Evolutionary conservation across 1,284 basidiomycete species (phyloP).

Genomic region (Dichomitus squalens): DNA sequence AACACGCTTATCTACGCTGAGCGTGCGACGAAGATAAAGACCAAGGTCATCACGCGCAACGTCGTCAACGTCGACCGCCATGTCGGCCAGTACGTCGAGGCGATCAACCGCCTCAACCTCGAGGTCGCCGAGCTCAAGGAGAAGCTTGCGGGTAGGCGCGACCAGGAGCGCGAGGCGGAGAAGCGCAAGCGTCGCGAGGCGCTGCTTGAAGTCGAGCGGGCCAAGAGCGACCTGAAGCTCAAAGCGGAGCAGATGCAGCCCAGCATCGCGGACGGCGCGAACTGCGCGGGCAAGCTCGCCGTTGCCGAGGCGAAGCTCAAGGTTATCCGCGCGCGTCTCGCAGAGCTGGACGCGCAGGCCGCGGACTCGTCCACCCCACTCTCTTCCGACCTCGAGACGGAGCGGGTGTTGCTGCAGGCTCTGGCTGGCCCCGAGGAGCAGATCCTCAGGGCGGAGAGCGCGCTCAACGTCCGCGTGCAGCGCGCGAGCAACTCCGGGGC

Average conservation of each 20-base stretch:
- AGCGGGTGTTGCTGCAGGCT: constrained; percentile 69
- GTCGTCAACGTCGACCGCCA: constrained; percentile 92
- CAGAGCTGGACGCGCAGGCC: constrained; percentile 57
- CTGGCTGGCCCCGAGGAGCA: constrained; percentile 77
- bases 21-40: constrained; percentile 96
- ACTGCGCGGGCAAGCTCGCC: constrained; percentile 71
- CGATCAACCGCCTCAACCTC: constrained; percentile 85
- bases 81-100: constrained; percentile 92
- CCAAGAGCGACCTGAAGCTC: constrained; percentile 67
- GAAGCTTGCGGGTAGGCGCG: constrained; percentile 73
- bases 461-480: constrained; percentile 61
- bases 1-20: constrained; percentile 97
- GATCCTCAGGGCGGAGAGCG: constrained; percentile 60
- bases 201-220: constrained; percentile 66
- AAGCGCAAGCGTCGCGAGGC: constrained; percentile 71
- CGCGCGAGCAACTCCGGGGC: constrained; percentile 75
- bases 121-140: constrained; percentile 88
- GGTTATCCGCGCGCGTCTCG: constrained; percentile 68
- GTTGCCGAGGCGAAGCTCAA: constrained; percentile 75
- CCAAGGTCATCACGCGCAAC: constrained; percentile 89
- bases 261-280: constrained; percentile 78
- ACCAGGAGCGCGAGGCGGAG: constrained; percentile 61
- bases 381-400: constrained; percentile 69
- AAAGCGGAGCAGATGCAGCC: constrained; percentile 70
- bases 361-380: constrained; percentile 41